Base-by-base conservation (phyloP, 2,329 filamentous ascomycete genomes). In the Fusarium sp. region DNA sequence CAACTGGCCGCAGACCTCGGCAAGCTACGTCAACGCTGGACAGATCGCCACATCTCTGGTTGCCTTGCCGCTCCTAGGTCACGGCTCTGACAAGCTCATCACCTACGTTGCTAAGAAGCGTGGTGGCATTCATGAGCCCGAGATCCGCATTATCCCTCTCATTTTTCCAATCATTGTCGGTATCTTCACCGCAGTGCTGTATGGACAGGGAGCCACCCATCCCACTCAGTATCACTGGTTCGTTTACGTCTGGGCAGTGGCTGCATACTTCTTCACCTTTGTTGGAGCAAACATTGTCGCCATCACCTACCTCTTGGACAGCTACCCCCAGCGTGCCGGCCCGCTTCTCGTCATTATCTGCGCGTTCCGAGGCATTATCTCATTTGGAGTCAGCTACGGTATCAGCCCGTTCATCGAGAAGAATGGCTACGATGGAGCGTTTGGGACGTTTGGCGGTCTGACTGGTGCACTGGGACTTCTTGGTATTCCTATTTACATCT, bases 301-400 rank as follows among this genome's bases (percentile, higher is more conserved):
- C 8, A 76, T 76, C 18, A 76, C 74, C 6, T 76, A 76, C 33
- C 74, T 76, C 20, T 52, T 76, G 5, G 74, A 76, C 27, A 76
- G 74, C 7, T 76, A 76, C 18, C 74, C 74, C 35, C 74, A 76
- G 16, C 52, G 74, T 10, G 74, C 74, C 9, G 74, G 74, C 0
- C 74, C 74, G 5, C 36, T 76, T 6, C 27, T 76, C 27, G 74
- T 76, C 20, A 76, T 76, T 11, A 76, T 76, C 22, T 76, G 74
- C 20, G 74, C 74, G 6, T 66, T 76, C 31, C 74, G 74, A 2
- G 74, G 74, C 7, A 38, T 76, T 3, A 76, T 76, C 14, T 73
- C 71, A 0, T 76, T 76, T 20, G 71, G 74, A 0, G 74, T 76
- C 2, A 74, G 71, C 60, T 76, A 76, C 10, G 74, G 74, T 13